These are phyloP conservation scores for Phycomyces blakesleeanus DNA, from an alignment of 192 early-diverging fungal genomes.

Conservation along the genomic window DNA sequence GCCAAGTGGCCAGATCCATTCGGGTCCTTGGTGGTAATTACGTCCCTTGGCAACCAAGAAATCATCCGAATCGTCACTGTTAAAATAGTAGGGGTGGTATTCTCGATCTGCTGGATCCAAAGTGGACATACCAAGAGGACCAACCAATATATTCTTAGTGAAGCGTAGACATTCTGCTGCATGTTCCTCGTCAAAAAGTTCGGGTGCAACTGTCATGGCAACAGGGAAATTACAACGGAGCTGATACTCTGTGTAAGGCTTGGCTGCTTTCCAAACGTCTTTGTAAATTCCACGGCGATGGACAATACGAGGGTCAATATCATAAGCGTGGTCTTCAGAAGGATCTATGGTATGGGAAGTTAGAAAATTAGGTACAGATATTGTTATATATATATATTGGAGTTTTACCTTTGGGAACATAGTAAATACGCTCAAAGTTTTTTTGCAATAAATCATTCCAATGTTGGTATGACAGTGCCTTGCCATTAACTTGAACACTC, in stretches of 20 bases:
- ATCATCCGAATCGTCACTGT: constrained; percentile 84
- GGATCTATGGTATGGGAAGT: constrained; percentile 39
- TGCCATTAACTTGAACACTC: constrained; percentile 29
- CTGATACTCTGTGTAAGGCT: constrained; percentile 85
- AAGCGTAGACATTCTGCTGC: constrained; percentile 67
- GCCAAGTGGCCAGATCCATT: constrained; percentile 94
- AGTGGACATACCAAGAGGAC: constrained; percentile 92
- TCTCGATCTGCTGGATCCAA: constrained; percentile 90
- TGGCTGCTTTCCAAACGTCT: constrained; percentile 72
- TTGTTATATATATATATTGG: not conserved
- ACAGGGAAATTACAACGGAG: constrained; percentile 88
- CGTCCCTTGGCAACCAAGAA: constrained; percentile 88
- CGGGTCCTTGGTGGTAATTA: constrained; percentile 95
- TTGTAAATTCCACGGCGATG: constrained; percentile 94
- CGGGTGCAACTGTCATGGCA: constrained; percentile 93
- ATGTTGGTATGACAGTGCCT: constrained; percentile 55
- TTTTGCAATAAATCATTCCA: constrained; percentile 81
- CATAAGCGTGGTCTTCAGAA: constrained; percentile 57
- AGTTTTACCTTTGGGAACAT: constrained; percentile 71
- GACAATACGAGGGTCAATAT: constrained; percentile 59
- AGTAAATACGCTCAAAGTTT: constrained; percentile 86
- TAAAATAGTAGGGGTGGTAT: constrained; percentile 95
- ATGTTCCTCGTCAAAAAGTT: constrained; percentile 80
- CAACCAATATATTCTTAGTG: constrained; percentile 65
- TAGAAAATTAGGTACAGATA: not conserved